Conservation (phyloP, 2,329 filamentous ascomycete genomes). For the Fusarium sublunatum region DNA sequence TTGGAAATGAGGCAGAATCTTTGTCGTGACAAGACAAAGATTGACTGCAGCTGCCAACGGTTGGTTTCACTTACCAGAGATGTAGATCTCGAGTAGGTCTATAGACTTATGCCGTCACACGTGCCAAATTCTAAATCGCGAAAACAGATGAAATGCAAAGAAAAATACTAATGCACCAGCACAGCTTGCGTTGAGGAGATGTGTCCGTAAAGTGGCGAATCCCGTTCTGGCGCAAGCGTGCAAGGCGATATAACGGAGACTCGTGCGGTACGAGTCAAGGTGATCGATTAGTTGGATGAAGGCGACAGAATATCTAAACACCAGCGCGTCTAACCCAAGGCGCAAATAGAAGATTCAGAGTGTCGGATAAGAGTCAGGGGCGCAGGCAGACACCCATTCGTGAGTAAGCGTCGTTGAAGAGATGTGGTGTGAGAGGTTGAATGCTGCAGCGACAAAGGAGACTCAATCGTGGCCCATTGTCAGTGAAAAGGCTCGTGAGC, state of each 20-base stretch:
- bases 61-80: slow-evolving; percentile 40
- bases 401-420: slow-evolving; percentile 27
- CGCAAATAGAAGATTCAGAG: slow-evolving; percentile 47
- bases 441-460: slow-evolving; percentile 42
- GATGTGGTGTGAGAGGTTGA: slow-evolving; percentile 13
- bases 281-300: slow-evolving; percentile 43
- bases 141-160: slow-evolving; percentile 42
- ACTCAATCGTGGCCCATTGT: slow-evolving; percentile 53
- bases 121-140: slow-evolving; percentile 47
- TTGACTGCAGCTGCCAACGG: slow-evolving; percentile 6
- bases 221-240: slow-evolving; percentile 34
- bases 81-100: slow-evolving; percentile 46
- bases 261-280: slow-evolving; percentile 34
- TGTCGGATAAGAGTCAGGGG: slow-evolving; percentile 36
- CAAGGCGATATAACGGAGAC: slow-evolving; percentile 36
- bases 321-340: slow-evolving; percentile 55
- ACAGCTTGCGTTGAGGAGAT: slow-evolving; percentile 19
- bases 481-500: slow-evolving; percentile 45
- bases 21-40: slow-evolving; percentile 14
- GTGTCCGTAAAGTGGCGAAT: slow-evolving; percentile 40
- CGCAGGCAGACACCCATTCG: slow-evolving; percentile 45
- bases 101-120: slow-evolving; percentile 43
- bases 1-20: slow-evolving; percentile 18
- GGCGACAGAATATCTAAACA: slow-evolving; percentile 52
- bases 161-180: slow-evolving; percentile 29